Base-by-base conservation (phyloP, 23 red algal species). In the Gracilaria gracilis region DNA sequence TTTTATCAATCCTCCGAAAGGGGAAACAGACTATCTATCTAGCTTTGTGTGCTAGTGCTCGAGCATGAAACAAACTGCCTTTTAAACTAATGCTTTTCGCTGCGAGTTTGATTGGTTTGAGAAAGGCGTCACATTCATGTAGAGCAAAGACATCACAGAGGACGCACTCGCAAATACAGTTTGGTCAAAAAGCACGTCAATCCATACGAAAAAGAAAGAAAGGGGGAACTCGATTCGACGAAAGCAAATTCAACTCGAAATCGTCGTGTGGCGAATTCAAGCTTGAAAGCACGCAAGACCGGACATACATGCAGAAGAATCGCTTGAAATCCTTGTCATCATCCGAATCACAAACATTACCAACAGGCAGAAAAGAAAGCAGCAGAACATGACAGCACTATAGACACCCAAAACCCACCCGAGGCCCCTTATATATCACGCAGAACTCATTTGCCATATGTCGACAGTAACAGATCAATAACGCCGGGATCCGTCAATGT, bases 401-500 rank as follows among this genome's bases (percentile, higher is more conserved):
- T 55, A 55, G 2, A 55, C 1, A 55, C 51, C 2, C 51, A 55
- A 20, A 55, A 55, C 16, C 19, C 51, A 19, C 51, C n/a, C n/a
- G n/a, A 20, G 11, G 11, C 42, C 11, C 51, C 51, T 19, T 55
- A 62, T 19, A 83, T 59, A n/a, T 46, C 42, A 46, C 11, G 4
- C 42, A 7, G 42, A 46, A 23, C 38, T 66, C 64, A 96, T 57
- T 93, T 93, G 20, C 91, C 95, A 77, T 90, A 93, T 4, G 64
- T 85, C 12, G 50, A 58, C 24, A 99, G 37, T 71, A 99, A 84
- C 16, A 66, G n/a, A 28, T 94, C 94, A 51, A 99, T 86, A 51
- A 96, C 97, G 27, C 46, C 38, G n/a, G 93, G 94, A 62, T 99
- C 97, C 44, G 97, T 93, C 37, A 99, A 82, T 3, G 97, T 99